Conservation (phyloP, 345 rosid species). For the Raphanus sativus region DNA sequence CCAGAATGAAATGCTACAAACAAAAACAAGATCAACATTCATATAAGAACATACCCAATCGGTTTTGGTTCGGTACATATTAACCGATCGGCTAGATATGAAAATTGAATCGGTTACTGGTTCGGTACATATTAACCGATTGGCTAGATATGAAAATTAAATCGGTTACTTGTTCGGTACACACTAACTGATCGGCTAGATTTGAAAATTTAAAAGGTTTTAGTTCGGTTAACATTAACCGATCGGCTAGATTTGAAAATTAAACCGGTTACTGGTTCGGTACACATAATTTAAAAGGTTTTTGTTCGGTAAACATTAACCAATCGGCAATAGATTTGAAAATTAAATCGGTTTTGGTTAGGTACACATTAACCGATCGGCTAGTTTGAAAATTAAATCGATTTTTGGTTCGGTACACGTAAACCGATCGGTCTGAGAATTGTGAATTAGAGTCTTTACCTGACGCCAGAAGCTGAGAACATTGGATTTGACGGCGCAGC, state of each 20-base stretch:
- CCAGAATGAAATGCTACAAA: conserved; percentile 80
- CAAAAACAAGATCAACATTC: not conserved
- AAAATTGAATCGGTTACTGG: not conserved
- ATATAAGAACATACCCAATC: not conserved
- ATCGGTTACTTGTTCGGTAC: too few relatives aligned
- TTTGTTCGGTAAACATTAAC: not conserved
- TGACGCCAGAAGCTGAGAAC: conserved; percentile 95
- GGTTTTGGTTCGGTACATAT: too few relatives aligned
- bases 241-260: too few relatives aligned
- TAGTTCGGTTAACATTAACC: not conserved
- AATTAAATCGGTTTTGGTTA: not conserved
- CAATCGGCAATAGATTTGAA: not conserved
- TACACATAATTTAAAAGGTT: not conserved
- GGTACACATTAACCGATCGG: too few relatives aligned
- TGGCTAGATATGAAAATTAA: not conserved
- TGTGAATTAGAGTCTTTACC: conserved; percentile 41
- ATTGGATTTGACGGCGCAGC: conserved; percentile 79
- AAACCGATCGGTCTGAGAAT: not conserved
- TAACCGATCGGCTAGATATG: not conserved
- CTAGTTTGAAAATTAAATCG: too few relatives aligned
- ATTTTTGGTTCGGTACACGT: too few relatives aligned
- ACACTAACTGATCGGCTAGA: too few relatives aligned
- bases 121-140: not conserved
- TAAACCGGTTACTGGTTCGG: not conserved
- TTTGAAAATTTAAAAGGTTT: not conserved